Base-by-base conservation (phyloP, 2,329 filamentous ascomycete genomes). In the Diaporthe amygdali region DNA sequence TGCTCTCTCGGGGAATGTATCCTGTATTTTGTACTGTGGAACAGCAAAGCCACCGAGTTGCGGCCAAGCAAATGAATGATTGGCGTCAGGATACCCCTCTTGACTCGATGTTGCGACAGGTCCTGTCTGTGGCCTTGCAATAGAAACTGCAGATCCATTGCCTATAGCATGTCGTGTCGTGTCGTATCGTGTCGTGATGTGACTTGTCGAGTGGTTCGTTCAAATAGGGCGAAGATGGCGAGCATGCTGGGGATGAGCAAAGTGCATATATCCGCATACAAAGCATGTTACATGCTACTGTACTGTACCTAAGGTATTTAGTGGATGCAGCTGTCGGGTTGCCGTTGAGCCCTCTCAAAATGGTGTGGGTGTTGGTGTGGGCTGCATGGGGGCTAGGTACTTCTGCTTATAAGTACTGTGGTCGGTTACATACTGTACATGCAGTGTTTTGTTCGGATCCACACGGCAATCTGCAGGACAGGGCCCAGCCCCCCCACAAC, bases 391-490 rank as follows among this genome's bases (percentile, higher is more conserved):
- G n/a, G n/a, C n/a, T n/a, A n/a, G n/a, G 56, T 63, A 63, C 20
- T 10, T 1, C 0, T 17, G 27, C 39, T 22, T 4, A 17, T 32
- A 20, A 9, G 20, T 3, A 10, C 15, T 10, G 59, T 47, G 41
- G 41, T 3, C 12, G 17, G 59, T 30, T 64, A 49, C 59, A 46
- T 44, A 9, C 0, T 4, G 9, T 61, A 44, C 55, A 1, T 59
- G 8, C 8, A 12, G 54, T 9, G 59, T 64, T 37, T 64, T 44
- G 44, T 64, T 64, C 59, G 59, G 59, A 64, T 63, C 59, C 59
- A 47, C 59, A 63, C 59, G 59, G 59, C 59, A 63, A 47, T 14
- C 12, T 47, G 59, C 59, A 63, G 41, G 59, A 9, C 41, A 46
- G 22, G 39, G 25, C n/a, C n/a, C 55, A 32, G 30, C 20, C 30